phyloP scores from a whole-genome alignment of 2,329 filamentous ascomycete species.

The Orbilia javanica region DNA sequence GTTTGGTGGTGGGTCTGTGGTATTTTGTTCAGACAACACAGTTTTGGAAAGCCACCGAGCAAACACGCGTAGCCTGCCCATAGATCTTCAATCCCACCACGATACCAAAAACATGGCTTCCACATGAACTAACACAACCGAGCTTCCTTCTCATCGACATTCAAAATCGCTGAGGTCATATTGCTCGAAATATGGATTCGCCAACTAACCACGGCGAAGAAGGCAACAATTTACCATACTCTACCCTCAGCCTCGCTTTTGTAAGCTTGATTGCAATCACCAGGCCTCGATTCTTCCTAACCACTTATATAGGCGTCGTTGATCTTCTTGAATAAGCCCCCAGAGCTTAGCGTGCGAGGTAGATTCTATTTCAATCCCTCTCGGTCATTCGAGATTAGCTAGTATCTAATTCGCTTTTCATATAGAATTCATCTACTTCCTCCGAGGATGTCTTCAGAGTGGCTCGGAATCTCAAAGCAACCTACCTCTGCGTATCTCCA shows the following conservation, averaged over 20 bases:
- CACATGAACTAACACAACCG: not conserved
- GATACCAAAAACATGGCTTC: not conserved
- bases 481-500: slow-evolving; percentile 21
- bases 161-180: not conserved
- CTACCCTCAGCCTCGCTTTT: slow-evolving; percentile 37
- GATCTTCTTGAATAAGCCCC: slow-evolving; percentile 50
- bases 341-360: slow-evolving; percentile 48
- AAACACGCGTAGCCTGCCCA: no score
- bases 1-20: slow-evolving; percentile 17
- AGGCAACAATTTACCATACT: not conserved
- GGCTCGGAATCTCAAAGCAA: not conserved
- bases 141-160: not conserved
- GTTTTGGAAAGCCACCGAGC: no score
- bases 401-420: not conserved
- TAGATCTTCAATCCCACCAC: not conserved
- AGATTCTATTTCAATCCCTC: not conserved
- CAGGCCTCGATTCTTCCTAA: no score
- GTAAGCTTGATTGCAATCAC: no score
- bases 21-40: slow-evolving; percentile 50
- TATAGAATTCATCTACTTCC: slow-evolving; percentile 50
- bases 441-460: slow-evolving; percentile 43
- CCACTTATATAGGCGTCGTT: slow-evolving; percentile 37
- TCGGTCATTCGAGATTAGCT: not conserved
- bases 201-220: slow-evolving; percentile 4
- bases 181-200: slow-evolving; percentile 14